Evolutionary conservation across 2,329 filamentous ascomycete genomes (phyloP).

Genomic region (Cladosporium sp.): DNA sequence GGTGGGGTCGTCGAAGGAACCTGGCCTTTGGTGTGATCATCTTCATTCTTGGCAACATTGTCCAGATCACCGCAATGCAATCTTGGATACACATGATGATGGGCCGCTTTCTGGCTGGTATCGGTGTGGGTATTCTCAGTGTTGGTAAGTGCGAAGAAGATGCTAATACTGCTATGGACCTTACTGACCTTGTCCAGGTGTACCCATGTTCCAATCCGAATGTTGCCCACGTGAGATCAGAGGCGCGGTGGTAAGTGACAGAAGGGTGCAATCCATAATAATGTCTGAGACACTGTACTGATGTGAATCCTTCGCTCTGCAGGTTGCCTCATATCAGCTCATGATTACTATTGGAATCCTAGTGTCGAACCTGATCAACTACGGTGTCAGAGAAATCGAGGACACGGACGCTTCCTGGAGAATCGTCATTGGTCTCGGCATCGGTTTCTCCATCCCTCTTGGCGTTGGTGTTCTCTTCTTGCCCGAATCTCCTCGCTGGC

Average conservation of each 20-base stretch:
- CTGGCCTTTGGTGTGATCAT: conserved; percentile 24
- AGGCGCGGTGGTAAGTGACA: conserved; percentile 27
- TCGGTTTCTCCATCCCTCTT: conserved; percentile 43
- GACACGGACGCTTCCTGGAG: conserved; percentile 41
- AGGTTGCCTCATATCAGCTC: conserved; percentile 47
- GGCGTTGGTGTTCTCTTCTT: conserved; percentile 36
- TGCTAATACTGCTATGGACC: background rate
- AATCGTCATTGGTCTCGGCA: conserved; percentile 48
- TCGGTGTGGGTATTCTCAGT: conserved; percentile 46
- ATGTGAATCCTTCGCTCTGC: too few species aligned
- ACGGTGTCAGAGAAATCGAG: conserved; percentile 36
- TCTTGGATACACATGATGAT: conserved; percentile 32
- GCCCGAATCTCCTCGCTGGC: conserved; percentile 45
- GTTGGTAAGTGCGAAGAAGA: conserved; percentile 27
- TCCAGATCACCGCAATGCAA: conserved; percentile 42
- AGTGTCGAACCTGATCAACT: conserved; percentile 49
- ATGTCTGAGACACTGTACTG: too few species aligned
- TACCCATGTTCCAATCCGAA: conserved; percentile 49
- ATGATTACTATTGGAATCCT: conserved; percentile 51
- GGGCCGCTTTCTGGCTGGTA: conserved; percentile 45
- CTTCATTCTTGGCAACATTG: conserved; percentile 42
- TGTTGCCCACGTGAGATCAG: conserved; percentile 47
- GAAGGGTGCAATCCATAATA: too few species aligned
- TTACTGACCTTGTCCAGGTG: conserved; percentile 34
- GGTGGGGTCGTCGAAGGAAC: conserved; percentile 4